Conservation (phyloP, 2,329 filamentous ascomycete genomes). For the Venturia oleaginea region DNA sequence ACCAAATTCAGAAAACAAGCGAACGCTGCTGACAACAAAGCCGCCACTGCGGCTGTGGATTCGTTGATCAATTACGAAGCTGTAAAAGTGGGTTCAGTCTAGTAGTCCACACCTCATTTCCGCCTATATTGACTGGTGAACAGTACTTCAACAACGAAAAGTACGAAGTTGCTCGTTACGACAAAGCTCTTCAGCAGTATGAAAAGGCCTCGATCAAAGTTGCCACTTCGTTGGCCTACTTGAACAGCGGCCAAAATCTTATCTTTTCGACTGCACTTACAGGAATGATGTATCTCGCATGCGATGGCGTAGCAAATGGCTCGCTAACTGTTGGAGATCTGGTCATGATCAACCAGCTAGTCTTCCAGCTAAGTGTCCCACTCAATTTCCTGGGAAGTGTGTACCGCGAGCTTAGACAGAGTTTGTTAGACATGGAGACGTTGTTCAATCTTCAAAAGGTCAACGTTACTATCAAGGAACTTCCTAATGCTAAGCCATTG, state of each 20-base stretch:
- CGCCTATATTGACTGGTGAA: background rate
- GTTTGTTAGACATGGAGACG: slow-evolving; percentile 95
- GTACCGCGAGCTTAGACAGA: slow-evolving; percentile 90
- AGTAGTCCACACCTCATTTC: background rate
- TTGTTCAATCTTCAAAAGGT: slow-evolving; percentile 96
- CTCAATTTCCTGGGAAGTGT: slow-evolving; percentile 98
- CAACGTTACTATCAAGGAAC: slow-evolving; percentile 77
- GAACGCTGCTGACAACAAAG: slow-evolving; percentile 92
- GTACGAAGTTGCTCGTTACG: slow-evolving; percentile 85
- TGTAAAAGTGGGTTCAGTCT: slow-evolving; percentile 54
- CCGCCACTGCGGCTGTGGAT: slow-evolving; percentile 90
- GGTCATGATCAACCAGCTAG: slow-evolving; percentile 97
- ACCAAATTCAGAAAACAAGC: slow-evolving; percentile 93
- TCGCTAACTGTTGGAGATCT: slow-evolving; percentile 85
- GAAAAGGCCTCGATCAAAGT: slow-evolving; percentile 95
- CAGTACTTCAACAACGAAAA: slow-evolving; percentile 96
- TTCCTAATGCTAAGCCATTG: slow-evolving; percentile 63
- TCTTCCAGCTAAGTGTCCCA: slow-evolving; percentile 94
- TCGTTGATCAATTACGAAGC: slow-evolving; percentile 98
- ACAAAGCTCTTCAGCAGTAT: slow-evolving; percentile 75
- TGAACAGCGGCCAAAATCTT: slow-evolving; percentile 93
- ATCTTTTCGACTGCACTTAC: slow-evolving; percentile 94
- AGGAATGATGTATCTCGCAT: slow-evolving; percentile 96
- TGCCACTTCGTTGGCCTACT: slow-evolving; percentile 80
- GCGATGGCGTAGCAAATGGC: slow-evolving; percentile 75